phyloP scores from a whole-genome alignment of 2,329 filamentous ascomycete species.

The Geoglossum cookeanum region DNA sequence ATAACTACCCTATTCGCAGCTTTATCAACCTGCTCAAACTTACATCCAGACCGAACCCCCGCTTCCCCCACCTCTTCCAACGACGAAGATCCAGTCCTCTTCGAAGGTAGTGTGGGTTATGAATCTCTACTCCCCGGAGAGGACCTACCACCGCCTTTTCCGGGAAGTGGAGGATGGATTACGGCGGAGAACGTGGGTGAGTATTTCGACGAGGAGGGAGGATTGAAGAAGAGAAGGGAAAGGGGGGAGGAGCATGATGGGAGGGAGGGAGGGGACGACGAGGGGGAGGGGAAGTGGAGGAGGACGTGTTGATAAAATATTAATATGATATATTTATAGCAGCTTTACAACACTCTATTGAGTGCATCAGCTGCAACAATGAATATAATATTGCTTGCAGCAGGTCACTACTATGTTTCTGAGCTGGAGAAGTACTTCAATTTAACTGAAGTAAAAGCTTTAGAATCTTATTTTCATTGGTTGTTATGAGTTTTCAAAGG shows the following conservation, averaged over 20 bases:
- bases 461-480: no score
- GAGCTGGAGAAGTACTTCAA: no score
- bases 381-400: no score
- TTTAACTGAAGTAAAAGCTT: no score
- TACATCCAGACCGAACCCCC: slow-evolving; percentile 43
- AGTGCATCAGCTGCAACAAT: no score
- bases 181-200: slow-evolving; percentile 80
- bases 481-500: no score
- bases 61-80: slow-evolving; percentile 17
- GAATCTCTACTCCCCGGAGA: slow-evolving; percentile 37
- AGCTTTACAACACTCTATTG: no score
- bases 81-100: slow-evolving; percentile 34
- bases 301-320: slow-evolving; percentile 24
- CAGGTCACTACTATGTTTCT: no score
- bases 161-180: slow-evolving; percentile 65
- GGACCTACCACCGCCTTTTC: slow-evolving; percentile 44
- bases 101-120: slow-evolving; percentile 31
- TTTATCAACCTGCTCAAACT: slow-evolving; percentile 53
- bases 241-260: slow-evolving; percentile 20
- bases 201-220: slow-evolving; percentile 59
- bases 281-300: slow-evolving; percentile 28
- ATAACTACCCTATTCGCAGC: slow-evolving; percentile 20
- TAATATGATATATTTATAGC: no score
- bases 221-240: slow-evolving; percentile 20
- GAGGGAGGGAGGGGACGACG: slow-evolving; percentile 15